phyloP scores from a whole-genome alignment of 495 filamentous ascomycete species.

The Rostrohypoxylon terebratum region DNA sequence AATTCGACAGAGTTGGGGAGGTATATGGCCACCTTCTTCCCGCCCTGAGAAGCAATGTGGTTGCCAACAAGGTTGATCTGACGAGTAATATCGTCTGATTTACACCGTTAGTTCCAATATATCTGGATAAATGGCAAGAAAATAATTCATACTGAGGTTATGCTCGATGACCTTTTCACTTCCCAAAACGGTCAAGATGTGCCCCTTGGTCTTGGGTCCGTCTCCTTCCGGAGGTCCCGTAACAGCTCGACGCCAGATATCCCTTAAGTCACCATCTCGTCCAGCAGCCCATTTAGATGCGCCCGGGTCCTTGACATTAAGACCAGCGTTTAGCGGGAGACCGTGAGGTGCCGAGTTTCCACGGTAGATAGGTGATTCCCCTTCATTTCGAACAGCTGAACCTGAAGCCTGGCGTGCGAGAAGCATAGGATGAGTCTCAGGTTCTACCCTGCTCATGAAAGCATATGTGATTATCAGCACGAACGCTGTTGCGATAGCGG shows the following conservation, averaged over 20 bases:
- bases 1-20: constrained; percentile 94
- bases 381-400: constrained; percentile 81
- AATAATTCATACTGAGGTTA: constrained; percentile 61
- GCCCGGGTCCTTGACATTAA: constrained; percentile 86
- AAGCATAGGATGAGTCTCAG: constrained; percentile 91
- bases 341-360: constrained; percentile 84
- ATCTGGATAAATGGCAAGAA: neutral
- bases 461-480: constrained; percentile 66
- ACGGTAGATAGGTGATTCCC: constrained; percentile 85
- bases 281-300: constrained; percentile 84
- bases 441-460: constrained; percentile 66
- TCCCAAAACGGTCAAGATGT: constrained; percentile 84
- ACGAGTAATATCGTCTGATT: constrained; percentile 73
- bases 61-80: constrained; percentile 90
- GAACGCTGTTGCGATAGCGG: constrained; percentile 70
- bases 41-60: constrained; percentile 73
- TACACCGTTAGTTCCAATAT: constrained; percentile 21
- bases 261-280: constrained; percentile 88
- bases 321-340: constrained; percentile 81
- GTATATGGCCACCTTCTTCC: constrained; percentile 87
- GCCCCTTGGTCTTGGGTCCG: constrained; percentile 71
- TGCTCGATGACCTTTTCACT: constrained; percentile 78
- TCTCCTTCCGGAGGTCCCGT: constrained; percentile 71
- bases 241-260: constrained; percentile 86
- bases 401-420: constrained; percentile 84